phyloP scores from a whole-genome alignment of 352 stramenopile genomes.

The Globisporangium nagaii region DNA sequence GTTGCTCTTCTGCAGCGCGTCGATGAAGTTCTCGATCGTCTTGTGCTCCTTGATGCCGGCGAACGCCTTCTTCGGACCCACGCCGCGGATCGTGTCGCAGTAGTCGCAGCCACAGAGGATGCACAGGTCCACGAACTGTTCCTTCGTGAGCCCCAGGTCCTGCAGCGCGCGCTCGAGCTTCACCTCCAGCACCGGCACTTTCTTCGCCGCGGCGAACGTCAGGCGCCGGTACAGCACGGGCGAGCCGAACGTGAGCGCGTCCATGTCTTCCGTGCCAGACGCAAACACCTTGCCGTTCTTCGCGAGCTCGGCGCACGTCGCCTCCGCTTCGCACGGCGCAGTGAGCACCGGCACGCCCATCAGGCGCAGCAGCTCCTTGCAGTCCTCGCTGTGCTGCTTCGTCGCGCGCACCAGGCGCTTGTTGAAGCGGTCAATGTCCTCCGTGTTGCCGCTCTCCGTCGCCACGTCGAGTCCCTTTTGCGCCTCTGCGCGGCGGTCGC shows the following conservation, averaged over 20 bases:
- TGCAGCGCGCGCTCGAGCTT: conserved; percentile 89
- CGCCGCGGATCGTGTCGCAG: conserved; percentile 95
- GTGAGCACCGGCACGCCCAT: conserved; percentile 97
- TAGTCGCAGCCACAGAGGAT: conserved; percentile 99
- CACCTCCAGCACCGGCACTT: conserved; percentile 90
- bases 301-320: conserved; percentile 94
- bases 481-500: conserved; percentile 79
- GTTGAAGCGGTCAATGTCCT: conserved; percentile 93
- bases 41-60: conserved; percentile 96
- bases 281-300: conserved; percentile 93
- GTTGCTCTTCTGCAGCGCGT: conserved; percentile 84
- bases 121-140: conserved; percentile 98
- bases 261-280: conserved; percentile 98
- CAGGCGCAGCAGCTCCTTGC: conserved; percentile 88
- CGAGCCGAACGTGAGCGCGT: conserved; percentile 97
- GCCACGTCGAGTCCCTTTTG: conserved; percentile 86
- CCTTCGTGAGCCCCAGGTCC: conserved; percentile 91
- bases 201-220: conserved; percentile 85
- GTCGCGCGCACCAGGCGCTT: conserved; percentile 90
- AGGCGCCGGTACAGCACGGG: conserved; percentile 92
- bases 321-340: conserved; percentile 98
- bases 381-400: conserved; percentile 91
- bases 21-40: conserved; percentile 93
- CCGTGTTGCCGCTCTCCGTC: conserved; percentile 78
- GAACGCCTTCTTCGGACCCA: conserved; percentile 97